These are phyloP conservation scores for Coniella vitis DNA, from an alignment of 2,329 filamentous ascomycete genomes.

Conservation along the genomic window DNA sequence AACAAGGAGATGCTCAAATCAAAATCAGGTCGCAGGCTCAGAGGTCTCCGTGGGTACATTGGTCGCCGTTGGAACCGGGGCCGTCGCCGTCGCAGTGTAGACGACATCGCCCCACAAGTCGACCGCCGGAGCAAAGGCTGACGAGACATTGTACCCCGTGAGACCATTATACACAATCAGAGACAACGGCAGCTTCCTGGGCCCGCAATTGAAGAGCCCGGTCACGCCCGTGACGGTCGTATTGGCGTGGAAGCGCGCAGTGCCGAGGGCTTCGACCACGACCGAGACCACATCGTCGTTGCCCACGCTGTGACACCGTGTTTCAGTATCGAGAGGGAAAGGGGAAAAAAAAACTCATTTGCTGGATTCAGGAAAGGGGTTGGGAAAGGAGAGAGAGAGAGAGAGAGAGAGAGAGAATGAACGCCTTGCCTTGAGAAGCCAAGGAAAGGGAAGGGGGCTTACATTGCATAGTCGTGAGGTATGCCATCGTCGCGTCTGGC, in stretches of 20 bases:
- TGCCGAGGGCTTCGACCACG: not conserved
- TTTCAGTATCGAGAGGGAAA: not conserved
- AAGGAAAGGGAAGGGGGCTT: not conserved
- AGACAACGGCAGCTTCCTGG: not conserved
- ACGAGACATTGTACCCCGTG: not conserved
- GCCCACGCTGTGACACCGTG: not conserved
- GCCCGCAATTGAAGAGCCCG: conserved; percentile 2
- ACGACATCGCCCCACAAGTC: not conserved
- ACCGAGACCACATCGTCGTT: conserved; percentile 7
- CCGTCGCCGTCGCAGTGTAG: not conserved
- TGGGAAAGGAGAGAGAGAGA: no score
- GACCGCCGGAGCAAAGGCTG: not conserved
- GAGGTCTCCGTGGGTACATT: not conserved
- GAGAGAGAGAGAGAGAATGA: no score
- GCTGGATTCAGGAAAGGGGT: no score
- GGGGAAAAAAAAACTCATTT: no score
- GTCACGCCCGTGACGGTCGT: not conserved
- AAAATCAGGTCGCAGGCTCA: not conserved
- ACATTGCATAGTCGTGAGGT: conserved; percentile 7
- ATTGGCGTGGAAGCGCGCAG: not conserved
- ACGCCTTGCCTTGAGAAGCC: no score
- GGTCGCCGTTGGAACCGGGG: not conserved
- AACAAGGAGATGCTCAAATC: no score
- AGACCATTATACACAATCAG: conserved; percentile 10
- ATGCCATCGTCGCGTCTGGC: not conserved